Conservation (phyloP, 306 rosid species). For the Dryas drummondii region DNA sequence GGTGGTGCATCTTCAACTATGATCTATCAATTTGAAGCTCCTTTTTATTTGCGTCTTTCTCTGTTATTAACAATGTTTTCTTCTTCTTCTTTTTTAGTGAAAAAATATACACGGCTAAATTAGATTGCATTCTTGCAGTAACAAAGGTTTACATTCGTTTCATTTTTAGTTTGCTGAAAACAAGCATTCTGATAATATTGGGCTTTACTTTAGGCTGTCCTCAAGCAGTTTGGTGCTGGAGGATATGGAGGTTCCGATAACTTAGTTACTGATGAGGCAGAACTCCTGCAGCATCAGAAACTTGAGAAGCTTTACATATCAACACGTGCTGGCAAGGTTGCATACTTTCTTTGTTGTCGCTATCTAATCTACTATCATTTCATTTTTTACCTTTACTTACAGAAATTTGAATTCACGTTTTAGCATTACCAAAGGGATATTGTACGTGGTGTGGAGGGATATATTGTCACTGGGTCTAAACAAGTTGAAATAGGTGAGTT, state of each 20-base stretch:
- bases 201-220: constrained; percentile 71
- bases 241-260: constrained; percentile 95
- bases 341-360: constrained; percentile 30
- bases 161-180: neutral
- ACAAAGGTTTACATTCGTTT: neutral
- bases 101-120: neutral
- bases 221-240: constrained; percentile 95
- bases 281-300: constrained; percentile 83
- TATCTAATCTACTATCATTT: constrained; percentile 14
- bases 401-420: constrained; percentile 22
- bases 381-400: constrained; percentile 12
- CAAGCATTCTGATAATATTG: constrained; percentile 21
- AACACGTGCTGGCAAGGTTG: constrained; percentile 96
- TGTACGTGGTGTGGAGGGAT: constrained; percentile 96
- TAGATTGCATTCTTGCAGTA: neutral
- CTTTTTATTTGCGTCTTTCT: neutral
- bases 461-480: constrained; percentile 93
- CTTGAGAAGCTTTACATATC: constrained; percentile 96
- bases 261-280: constrained; percentile 77
- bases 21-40: neutral
- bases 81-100: neutral
- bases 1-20: neutral
- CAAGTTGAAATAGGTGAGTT: constrained; percentile 89
- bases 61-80: neutral
- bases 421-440: constrained; percentile 98